A percentile compares a stretch with the other conserved stretches of the same genome.
phyloP scores from a whole-genome alignment of 768 basidiomycete genomes.

The Amanita exitialis region DNA sequence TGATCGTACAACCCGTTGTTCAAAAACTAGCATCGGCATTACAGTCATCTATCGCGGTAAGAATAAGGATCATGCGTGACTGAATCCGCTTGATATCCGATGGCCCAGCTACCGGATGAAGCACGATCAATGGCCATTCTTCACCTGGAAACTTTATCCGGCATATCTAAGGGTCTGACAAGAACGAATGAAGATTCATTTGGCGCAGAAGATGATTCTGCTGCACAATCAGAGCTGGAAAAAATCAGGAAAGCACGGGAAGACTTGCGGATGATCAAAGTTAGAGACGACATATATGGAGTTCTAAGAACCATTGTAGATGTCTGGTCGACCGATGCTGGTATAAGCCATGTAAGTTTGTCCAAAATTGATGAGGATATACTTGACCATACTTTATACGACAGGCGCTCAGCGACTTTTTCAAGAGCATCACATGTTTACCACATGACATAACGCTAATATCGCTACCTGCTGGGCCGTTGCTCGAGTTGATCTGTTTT shows the following conservation, averaged over 20 bases:
- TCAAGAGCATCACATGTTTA: constrained; percentile 80
- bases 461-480: constrained; percentile 70
- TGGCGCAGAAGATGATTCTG: constrained; percentile 46
- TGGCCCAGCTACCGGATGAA: constrained; percentile 56
- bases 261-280: constrained; percentile 48
- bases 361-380: neutral
- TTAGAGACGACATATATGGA: constrained; percentile 59
- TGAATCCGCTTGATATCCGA: neutral
- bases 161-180: constrained; percentile 82
- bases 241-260: constrained; percentile 50
- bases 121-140: constrained; percentile 55
- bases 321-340: constrained; percentile 73
- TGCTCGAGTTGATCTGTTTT: constrained; percentile 69
- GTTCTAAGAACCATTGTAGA: constrained; percentile 54
- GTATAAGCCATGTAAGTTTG: constrained; percentile 60
- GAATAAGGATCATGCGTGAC: constrained; percentile 8
- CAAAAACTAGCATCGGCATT: constrained; percentile 57
- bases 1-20: constrained; percentile 68
- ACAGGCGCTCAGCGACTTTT: constrained; percentile 72
- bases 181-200: constrained; percentile 61
- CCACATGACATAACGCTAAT: constrained; percentile 70
- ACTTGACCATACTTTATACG: neutral
- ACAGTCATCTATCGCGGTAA: constrained; percentile 41
- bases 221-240: constrained; percentile 38
- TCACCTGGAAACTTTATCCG: constrained; percentile 74